Base-by-base conservation (phyloP, 176 grass and related monocot species). In the Leersia perrieri region DNA sequence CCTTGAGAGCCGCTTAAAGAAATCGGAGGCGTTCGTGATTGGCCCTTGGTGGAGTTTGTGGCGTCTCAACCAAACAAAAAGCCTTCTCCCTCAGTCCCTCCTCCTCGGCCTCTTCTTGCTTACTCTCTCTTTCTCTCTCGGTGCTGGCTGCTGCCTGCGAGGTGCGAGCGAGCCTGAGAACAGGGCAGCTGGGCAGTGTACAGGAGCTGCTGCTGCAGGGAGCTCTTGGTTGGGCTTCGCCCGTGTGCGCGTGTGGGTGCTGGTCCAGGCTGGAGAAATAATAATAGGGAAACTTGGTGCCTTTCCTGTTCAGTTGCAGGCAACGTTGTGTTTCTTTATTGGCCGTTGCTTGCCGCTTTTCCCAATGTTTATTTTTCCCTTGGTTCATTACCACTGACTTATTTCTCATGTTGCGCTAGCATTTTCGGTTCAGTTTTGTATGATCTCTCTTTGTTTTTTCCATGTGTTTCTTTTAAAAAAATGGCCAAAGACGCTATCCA, bases 1-100 rank as follows among this genome's bases (percentile, higher is more conserved):
- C 91, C 85, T 80, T 79, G 74, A 83, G 85, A 87, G 76, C n/a
- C 27, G 60, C 66, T 75, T 85, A 75, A 86, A 76, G 34, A 75
- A 86, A 81, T 33, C 35, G 20, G 20, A 16, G 33, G 42, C 47
- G 16, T 11, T 26, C 22, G 33, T 63, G 85, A 92, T 94, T 92
- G 87, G 89, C 53, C 66, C 82, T 33, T 84, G 75, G 84, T 83
- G 72, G 82, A 84, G 93, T 82, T 90, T 74, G 85, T 90, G 93
- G 79, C 45, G 82, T 92, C 85, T 90, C 93, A 86, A 86, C 82
- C 87, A 77, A 82, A 79, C 78, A 75, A 90, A 90, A 89, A 79
- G 86, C 78, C 74, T 68, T 74, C 77, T 14, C 16, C 74, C 20
- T 44, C 57, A 69, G 72, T 14, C 16, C 74, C 20, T 44, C 57